Conservation (phyloP, 495 filamentous ascomycete genomes). For the Terfezia boudieri region DNA sequence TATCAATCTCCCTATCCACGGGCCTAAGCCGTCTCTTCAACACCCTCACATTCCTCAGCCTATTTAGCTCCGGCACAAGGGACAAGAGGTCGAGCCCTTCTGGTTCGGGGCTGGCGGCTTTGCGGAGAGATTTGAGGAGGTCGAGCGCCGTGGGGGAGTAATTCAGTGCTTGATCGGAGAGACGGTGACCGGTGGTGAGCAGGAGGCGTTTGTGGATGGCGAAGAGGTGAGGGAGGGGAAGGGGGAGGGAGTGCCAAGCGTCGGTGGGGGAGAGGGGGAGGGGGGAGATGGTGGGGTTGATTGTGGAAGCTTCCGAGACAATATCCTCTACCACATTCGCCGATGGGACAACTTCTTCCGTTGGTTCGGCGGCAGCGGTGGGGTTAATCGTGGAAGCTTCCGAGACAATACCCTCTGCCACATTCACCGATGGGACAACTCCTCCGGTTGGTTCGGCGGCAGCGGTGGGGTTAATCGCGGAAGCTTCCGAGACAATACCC, state of each 20-base stretch:
- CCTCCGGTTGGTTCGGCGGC: too few species aligned
- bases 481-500: too few species aligned
- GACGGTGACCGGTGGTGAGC: background rate
- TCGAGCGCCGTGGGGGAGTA: background rate
- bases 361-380: too few species aligned
- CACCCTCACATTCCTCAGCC: constrained; percentile 39
- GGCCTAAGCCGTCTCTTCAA: background rate
- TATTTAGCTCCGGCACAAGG: constrained; percentile 47
- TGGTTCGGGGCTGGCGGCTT: constrained; percentile 40
- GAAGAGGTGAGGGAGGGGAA: background rate
- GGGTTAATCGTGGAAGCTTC: too few species aligned
- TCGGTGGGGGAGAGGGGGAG: background rate
- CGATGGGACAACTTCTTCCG: too few species aligned
- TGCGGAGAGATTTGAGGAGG: background rate
- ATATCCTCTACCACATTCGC: too few species aligned
- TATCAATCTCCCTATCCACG: background rate
- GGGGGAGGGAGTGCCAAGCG: background rate
- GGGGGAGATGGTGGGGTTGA: too few species aligned
- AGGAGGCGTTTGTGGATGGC: background rate
- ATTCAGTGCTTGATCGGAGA: background rate
- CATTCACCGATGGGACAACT: too few species aligned
- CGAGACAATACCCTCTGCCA: too few species aligned
- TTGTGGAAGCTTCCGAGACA: too few species aligned
- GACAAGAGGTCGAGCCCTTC: constrained; percentile 37
- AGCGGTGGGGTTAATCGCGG: too few species aligned